Base-by-base conservation (phyloP, 1,139 yeast genomes). In the Nadsonia commutata region DNA sequence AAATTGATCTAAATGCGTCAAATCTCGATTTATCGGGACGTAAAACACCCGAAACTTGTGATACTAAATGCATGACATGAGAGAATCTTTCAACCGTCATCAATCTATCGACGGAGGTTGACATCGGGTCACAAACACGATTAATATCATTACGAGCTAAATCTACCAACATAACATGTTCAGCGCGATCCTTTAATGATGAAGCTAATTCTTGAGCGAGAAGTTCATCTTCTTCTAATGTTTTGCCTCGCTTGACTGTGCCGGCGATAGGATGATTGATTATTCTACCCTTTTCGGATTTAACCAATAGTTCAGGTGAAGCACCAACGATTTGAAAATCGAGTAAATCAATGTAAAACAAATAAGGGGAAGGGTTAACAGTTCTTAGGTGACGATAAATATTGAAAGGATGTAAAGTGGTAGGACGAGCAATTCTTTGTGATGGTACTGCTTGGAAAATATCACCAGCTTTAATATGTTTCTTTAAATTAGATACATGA, bases 211-310 rank as follows among this genome's bases (percentile, higher is more conserved):
- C 75, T 20, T 71, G 70, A 3, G 97, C 96, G 46, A 86, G 71
- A 48, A 66, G 67, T 56, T 88, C 95, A 57, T 90, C 98, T 60
- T 90, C 97, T 55, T 85, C 94, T 19, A 78, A 69, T 9, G 97
- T 85, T 56, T 75, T 74, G 44, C 98, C 98, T 58, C 98, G 76
- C 54, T 70, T 76, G 46, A 90, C 82, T 2, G 98, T 90, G 43
- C 98, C 98, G 1, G 98, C 98, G 59, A 90, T 90, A 21, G 98
- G 98, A 61, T 90, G 97, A 3, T 97, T 90, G 40, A 88, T 72
- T 27, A 90, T 75, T 53, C 83, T 76, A 50, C 82, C 78, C 38
- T 78, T 70, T 53, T 86, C 96, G 2, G 84, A 70, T 62, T 84
- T 84, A 45, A 90, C 97, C 45, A 90, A 68, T 47, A 88, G 67